Conservation (phyloP, 2,329 filamentous ascomycete genomes). For the Cladosporium sp. region DNA sequence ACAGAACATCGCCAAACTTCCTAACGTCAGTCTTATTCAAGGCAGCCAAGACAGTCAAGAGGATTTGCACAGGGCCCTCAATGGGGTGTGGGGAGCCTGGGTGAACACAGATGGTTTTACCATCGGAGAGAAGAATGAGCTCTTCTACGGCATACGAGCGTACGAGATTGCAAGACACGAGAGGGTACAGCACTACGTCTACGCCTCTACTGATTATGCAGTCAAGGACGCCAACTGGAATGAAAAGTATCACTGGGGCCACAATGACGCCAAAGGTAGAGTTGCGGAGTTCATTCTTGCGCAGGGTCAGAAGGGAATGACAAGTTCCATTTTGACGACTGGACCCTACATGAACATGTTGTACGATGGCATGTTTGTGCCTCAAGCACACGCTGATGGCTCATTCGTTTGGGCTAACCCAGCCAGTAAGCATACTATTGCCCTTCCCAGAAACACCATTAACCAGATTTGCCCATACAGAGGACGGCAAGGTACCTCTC, state of each 20-base stretch:
- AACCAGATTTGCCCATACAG: neutral
- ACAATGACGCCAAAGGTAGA: neutral
- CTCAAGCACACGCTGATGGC: neutral
- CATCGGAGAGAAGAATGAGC: neutral
- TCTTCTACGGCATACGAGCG: neutral
- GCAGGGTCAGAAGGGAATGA: neutral
- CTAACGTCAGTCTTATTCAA: neutral
- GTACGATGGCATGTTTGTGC: neutral
- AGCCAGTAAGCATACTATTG: neutral
- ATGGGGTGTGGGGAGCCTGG: neutral
- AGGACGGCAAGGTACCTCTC: neutral
- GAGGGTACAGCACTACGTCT: neutral
- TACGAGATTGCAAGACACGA: neutral
- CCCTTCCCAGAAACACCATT: neutral
- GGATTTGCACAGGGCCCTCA: neutral
- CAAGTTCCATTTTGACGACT: neutral
- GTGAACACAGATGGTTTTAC: neutral
- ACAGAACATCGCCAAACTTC: neutral
- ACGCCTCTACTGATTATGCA: neutral
- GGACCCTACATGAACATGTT: neutral
- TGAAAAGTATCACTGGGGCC: neutral
- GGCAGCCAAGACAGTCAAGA: neutral
- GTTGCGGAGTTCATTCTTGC: neutral
- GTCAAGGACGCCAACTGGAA: neutral
- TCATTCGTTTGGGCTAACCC: neutral